Evolutionary conservation across 2,329 filamentous ascomycete species (phyloP), one percentile per base, ranked within the genome.

Genomic region (Epichloe festucae): DNA sequence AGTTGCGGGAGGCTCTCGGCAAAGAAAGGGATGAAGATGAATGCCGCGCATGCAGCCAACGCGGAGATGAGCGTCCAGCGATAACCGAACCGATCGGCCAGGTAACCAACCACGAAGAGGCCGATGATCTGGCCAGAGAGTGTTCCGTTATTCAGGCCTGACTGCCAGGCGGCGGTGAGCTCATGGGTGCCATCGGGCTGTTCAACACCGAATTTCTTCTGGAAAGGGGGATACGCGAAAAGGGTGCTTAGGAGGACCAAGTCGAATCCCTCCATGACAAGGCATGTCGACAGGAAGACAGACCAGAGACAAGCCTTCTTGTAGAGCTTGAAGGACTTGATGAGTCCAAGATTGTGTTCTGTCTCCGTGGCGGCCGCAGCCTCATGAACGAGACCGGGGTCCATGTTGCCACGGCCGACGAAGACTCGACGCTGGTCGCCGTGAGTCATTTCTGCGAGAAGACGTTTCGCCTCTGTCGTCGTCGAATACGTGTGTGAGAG

Each of bases 11-110:
- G 62, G 8, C 62, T 63, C 52, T 68, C 57, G 2, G 70, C 67
- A 49, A 76, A 76, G 62, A 76, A 76, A 47, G 69, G 63, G 52
- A 75, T 67, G 51, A 73, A 76, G 52, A 78, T 71, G 55, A 75
- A 74, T 3, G 60, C 62, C 4, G 65, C 58, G 65, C 69, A 61
- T 57, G 59, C 58, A 1, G 63, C 46, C 5, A 78, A 61, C 0
- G 70, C 67, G 1, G 62, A 67, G 7, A 76, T 67, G 31, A 78
- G 67, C 0, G 72, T 74, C 63, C 70, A 69, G 51, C 71, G 68
- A 54, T 74, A 75, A 0, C 73, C 73, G 44, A 69, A 67, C 0
- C 65, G 62, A 31, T 79, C 73, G 8, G 72, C 68, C 6, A 77
- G 59, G 52, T 70, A 65, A 14, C 76, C 77, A 52, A 70, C 74